Percentiles rank a stretch among this genome's conserved stretches.
These are phyloP conservation scores for Butyriboletus appendiculatus DNA, from an alignment of 1,284 basidiomycete species.

Conservation along the genomic window DNA sequence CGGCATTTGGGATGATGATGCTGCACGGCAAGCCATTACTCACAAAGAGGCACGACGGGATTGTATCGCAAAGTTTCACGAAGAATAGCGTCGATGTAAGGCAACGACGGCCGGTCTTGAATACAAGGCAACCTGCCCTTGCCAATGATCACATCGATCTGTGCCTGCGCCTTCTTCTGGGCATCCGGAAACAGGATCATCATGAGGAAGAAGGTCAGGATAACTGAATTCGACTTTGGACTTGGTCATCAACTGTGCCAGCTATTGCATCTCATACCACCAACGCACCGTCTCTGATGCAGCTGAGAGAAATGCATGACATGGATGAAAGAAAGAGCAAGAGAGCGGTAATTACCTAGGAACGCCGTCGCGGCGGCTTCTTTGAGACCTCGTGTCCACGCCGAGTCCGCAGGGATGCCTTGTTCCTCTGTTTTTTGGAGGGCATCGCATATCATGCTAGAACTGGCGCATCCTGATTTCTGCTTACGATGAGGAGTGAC, in stretches of 20 bases:
- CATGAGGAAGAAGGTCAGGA: constrained; percentile 18
- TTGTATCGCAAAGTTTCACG: constrained; percentile 15
- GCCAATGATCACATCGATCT: constrained; percentile 16
- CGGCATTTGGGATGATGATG: background rate
- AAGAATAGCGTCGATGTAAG: constrained; percentile 16
- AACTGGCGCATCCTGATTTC: constrained; percentile 5
- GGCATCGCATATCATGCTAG: constrained; percentile 15
- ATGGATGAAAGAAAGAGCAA: background rate
- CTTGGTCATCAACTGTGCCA: background rate
- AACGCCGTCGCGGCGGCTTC: constrained; percentile 18
- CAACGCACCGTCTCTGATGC: constrained; percentile 20
- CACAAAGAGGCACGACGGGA: constrained; percentile 14
- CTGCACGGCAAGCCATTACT: background rate
- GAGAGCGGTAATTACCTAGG: constrained; percentile 6
- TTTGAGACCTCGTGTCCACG: constrained; percentile 12
- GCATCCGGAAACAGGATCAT: constrained; percentile 15
- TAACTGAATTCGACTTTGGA: constrained; percentile 12
- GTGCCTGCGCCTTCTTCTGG: constrained; percentile 18
- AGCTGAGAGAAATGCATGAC: constrained; percentile 7
- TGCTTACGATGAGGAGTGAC: background rate
- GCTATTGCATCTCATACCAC: background rate
- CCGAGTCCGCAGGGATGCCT: constrained; percentile 4
- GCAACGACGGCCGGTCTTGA: constrained; percentile 13
- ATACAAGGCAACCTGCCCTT: constrained; percentile 12
- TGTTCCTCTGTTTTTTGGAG: constrained; percentile 9